Evolutionary conservation across 2,329 filamentous ascomycete species (phyloP).

Genomic region (Aspergillus hiratsukae): DNA sequence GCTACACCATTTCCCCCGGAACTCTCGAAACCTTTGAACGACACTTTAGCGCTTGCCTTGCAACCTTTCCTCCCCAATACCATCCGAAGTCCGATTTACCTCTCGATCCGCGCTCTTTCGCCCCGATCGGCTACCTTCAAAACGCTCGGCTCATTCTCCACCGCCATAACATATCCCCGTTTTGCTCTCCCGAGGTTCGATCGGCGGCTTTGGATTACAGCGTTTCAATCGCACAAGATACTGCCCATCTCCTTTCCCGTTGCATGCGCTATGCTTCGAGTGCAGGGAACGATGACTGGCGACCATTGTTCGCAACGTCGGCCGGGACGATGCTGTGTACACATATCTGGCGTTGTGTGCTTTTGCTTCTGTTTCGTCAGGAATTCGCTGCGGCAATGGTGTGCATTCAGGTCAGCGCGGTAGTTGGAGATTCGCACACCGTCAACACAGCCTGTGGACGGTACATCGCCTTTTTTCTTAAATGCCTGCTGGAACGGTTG

Average conservation of each 20-base stretch:
- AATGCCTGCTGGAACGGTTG: constrained; percentile 56
- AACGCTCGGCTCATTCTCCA: constrained; percentile 81
- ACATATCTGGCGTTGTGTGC: constrained; percentile 81
- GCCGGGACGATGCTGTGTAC: constrained; percentile 72
- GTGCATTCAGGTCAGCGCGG: constrained; percentile 66
- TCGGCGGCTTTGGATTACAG: constrained; percentile 73
- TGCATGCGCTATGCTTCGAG: constrained; percentile 44
- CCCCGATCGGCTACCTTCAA: constrained; percentile 72
- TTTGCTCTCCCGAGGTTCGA: constrained; percentile 62
- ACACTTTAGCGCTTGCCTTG: constrained; percentile 71
- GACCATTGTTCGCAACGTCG: constrained; percentile 58
- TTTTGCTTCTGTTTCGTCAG: constrained; percentile 72
- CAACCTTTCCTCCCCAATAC: constrained; percentile 70
- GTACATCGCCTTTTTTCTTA: constrained; percentile 76
- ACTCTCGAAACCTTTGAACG: constrained; percentile 75
- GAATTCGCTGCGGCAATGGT: constrained; percentile 68
- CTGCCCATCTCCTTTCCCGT: constrained; percentile 68
- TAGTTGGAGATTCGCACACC: constrained; percentile 66
- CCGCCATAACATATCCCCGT: constrained; percentile 78
- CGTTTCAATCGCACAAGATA: constrained; percentile 69
- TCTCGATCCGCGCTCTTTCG: constrained; percentile 69
- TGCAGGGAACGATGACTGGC: constrained; percentile 42
- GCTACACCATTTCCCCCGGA: constrained; percentile 60
- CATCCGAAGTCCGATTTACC: constrained; percentile 62
- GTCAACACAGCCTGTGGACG: constrained; percentile 75